Conservation (phyloP, 768 basidiomycete species). For the Amyloporia xantha region DNA sequence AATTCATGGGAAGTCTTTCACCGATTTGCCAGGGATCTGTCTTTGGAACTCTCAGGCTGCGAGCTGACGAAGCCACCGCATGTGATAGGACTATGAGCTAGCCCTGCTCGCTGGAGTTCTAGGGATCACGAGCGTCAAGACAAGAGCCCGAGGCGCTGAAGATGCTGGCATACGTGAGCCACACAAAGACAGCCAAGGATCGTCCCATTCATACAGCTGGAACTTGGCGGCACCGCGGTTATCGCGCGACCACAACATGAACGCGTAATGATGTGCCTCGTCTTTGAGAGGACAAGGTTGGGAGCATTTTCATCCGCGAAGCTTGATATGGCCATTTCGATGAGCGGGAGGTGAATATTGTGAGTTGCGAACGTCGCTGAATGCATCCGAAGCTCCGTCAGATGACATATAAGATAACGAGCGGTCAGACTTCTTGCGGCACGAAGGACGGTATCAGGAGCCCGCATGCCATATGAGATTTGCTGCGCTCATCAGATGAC, state of each 20-base stretch:
- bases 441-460: constrained; percentile 17
- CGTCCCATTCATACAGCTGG: too few species aligned
- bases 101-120: not conserved
- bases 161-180: too few species aligned
- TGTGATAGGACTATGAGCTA: not conserved
- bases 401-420: constrained; percentile 24
- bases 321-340: constrained; percentile 9
- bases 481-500: constrained; percentile 22
- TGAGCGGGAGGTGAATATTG: constrained; percentile 3
- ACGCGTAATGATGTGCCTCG: too few species aligned
- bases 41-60: not conserved
- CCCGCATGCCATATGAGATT: not conserved
- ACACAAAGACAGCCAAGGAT: too few species aligned
- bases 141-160: not conserved
- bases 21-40: not conserved
- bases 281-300: too few species aligned
- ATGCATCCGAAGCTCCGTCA: constrained; percentile 13
- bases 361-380: constrained; percentile 1
- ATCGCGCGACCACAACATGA: too few species aligned
- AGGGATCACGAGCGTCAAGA: not conserved
- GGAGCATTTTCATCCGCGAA: constrained; percentile 13
- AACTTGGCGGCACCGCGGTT: too few species aligned
- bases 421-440: constrained; percentile 15
- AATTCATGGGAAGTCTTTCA: not conserved
- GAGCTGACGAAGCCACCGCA: not conserved